Evolutionary conservation across 176 grass and related monocot genomes (phyloP), one percentile per base, ranked within the genome.

Genomic region (Poa pratensis): DNA sequence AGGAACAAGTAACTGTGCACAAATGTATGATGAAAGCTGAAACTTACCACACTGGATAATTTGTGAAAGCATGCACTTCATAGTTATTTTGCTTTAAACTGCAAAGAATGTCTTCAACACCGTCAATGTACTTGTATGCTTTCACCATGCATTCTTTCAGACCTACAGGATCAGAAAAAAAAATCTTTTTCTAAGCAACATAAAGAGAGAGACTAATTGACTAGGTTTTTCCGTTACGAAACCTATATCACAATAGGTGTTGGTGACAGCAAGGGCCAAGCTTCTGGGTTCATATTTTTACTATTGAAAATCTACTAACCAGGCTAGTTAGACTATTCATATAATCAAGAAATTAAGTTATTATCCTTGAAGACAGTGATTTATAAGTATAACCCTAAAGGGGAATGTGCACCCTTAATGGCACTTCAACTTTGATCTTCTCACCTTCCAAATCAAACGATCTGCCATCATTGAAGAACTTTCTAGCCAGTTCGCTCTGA

Each of bases 41-140:
- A 60, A 92, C 91, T 83, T 67, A 98, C 96, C 96, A 98, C 73
- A 92, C 86, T 69, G 96, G 96, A 92, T 98, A 98, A 74, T 98
- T 98, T 52, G 96, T 98, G 82, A 98, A 98, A 73, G 96, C 96
- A 92, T 98, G 96, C 52, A 98, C 71, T 83, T 98, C 93, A 75
- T 98, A 98, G 73, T 95, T 90, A 80, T 93, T 93, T 81, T 87
- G 57, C 85, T 98, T 95, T 75, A 98, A 94, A 88, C 63, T 76
- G 59, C 70, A 75, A 66, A 98, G 87, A 87, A 98, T 83, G 22
- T 86, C 83, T 88, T 98, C 91, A 60, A 98, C 83, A 24, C 96
- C 96, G 85, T 98, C 96, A 42, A 95, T 32, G 60, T 94, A 98
- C 51, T 94, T 87, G 61, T 95, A 98, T 92, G 88, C 89, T 72